Percentiles rank a stretch among this genome's conserved stretches.
These are phyloP conservation scores for Citrus sp. DNA, from an alignment of 345 rosid genomes.

Conservation along the genomic window DNA sequence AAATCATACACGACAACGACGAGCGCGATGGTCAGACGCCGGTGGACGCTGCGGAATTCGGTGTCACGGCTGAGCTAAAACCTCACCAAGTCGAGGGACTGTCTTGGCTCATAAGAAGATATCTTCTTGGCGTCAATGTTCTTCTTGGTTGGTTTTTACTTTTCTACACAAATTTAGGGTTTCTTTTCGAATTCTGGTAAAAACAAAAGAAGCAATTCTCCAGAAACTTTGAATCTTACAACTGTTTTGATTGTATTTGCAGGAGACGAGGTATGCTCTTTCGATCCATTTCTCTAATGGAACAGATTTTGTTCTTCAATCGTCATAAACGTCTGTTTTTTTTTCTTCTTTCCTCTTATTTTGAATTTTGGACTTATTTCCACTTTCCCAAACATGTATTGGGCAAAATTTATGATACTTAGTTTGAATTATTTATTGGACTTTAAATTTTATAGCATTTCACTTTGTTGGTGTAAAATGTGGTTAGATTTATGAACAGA, in stretches of 20 bases:
- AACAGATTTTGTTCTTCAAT: neutral
- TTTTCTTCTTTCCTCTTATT: neutral
- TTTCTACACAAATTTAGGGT: neutral
- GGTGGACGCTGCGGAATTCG: slow-evolving; percentile 36
- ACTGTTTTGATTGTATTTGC: slow-evolving; percentile 31
- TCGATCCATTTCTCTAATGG: neutral
- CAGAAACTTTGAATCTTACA: neutral
- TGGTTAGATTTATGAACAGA: neutral
- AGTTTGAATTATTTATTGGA: neutral
- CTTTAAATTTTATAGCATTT: neutral
- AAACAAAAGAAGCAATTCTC: neutral
- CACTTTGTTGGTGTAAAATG: neutral
- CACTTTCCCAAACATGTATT: neutral
- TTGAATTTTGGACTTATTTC: neutral
- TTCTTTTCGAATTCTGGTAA: neutral
- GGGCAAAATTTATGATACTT: neutral
- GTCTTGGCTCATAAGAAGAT: slow-evolving; percentile 71
- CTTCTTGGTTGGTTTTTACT: slow-evolving; percentile 44
- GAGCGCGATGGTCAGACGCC: slow-evolving; percentile 15
- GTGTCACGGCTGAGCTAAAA: slow-evolving; percentile 59
- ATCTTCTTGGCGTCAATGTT: slow-evolving; percentile 71
- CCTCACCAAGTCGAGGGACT: slow-evolving; percentile 83
- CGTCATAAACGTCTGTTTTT: no score
- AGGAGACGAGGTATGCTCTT: slow-evolving; percentile 70
- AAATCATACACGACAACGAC: slow-evolving; percentile 40